Evolutionary conservation across 2,329 filamentous ascomycete species (phyloP).

Genomic region (Calonectria crousiana): DNA sequence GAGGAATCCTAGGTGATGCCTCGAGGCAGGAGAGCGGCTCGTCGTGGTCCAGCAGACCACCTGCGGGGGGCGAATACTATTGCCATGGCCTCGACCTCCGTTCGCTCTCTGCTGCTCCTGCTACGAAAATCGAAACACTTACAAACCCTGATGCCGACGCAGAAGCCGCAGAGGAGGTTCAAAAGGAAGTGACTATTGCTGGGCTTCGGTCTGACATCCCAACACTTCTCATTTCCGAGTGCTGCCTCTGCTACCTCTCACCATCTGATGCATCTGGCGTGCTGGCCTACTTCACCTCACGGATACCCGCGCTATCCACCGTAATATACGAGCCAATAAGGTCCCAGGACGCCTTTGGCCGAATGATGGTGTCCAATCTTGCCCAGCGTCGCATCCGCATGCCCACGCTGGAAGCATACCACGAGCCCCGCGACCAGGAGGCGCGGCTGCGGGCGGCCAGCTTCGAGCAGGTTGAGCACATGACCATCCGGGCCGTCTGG

Average conservation of each 20-base stretch:
- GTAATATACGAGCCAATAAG: slow-evolving; percentile 91
- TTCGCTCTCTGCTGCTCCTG: slow-evolving; percentile 54
- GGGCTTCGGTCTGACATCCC: slow-evolving; percentile 71
- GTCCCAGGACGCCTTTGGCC: slow-evolving; percentile 87
- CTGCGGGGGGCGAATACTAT: slow-evolving; percentile 59
- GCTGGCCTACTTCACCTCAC: slow-evolving; percentile 72
- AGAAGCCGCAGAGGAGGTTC: slow-evolving; percentile 8
- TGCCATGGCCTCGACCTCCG: slow-evolving; percentile 80
- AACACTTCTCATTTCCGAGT: slow-evolving; percentile 92
- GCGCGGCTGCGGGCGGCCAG: slow-evolving; percentile 75
- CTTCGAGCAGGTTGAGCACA: slow-evolving; percentile 62
- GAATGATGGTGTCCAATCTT: slow-evolving; percentile 92
- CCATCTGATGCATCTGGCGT: slow-evolving; percentile 73
- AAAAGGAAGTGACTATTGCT: slow-evolving; percentile 33
- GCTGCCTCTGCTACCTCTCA: slow-evolving; percentile 91
- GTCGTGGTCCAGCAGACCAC: slow-evolving; percentile 61
- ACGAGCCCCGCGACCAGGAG: slow-evolving; percentile 75
- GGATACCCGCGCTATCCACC: slow-evolving; percentile 65
- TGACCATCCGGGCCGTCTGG: slow-evolving; percentile 74
- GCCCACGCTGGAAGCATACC: slow-evolving; percentile 83
- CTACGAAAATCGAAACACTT: not conserved
- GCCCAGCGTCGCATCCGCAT: slow-evolving; percentile 84
- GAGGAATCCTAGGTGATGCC: slow-evolving; percentile 53
- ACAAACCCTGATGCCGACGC: not conserved
- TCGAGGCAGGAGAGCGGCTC: slow-evolving; percentile 46